phyloP scores from a whole-genome alignment of 768 basidiomycete species.

The Rhizopogon vesiculosus region DNA sequence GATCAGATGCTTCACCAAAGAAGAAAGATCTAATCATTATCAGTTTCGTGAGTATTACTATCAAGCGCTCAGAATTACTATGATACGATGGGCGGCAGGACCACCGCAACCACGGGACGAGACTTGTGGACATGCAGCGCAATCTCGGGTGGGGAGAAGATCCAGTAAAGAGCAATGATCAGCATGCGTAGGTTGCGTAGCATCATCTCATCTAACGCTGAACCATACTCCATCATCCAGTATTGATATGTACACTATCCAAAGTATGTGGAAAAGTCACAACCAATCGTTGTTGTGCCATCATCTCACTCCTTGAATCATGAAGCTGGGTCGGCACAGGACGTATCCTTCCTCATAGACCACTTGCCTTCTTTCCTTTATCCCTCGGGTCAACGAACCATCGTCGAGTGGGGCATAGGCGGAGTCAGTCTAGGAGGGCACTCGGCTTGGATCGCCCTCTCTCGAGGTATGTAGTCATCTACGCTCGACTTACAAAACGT shows the following conservation, averaged over 20 bases:
- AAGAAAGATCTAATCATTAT: conserved; percentile 24
- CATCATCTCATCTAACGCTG: neutral
- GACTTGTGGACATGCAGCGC: conserved; percentile 18
- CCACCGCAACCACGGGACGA: conserved; percentile 27
- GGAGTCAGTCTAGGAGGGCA: conserved; percentile 87
- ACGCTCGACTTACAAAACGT: neutral
- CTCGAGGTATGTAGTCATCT: conserved; percentile 30
- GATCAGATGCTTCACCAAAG: conserved; percentile 1
- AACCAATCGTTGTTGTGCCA: neutral
- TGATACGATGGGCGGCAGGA: conserved; percentile 11
- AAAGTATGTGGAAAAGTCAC: conserved; percentile 14
- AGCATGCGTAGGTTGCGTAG: conserved; percentile 22
- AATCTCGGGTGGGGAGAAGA: conserved; percentile 22
- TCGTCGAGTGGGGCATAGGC: conserved; percentile 66
- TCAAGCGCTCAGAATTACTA: too few relatives aligned
- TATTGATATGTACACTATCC: conserved; percentile 27
- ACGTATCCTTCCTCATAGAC: conserved; percentile 79
- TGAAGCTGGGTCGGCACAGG: conserved; percentile 58
- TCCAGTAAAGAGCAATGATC: conserved; percentile 16
- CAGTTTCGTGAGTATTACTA: conserved; percentile 17
- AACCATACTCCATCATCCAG: conserved; percentile 9
- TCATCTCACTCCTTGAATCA: neutral
- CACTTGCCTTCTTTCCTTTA: conserved; percentile 73
- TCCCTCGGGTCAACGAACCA: conserved; percentile 53
- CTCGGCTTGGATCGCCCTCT: conserved; percentile 68